Evolutionary conservation across 805 yeast genomes (phyloP), one percentile per base, ranked within the genome.

Genomic region (Lipomyces spencermartinsiae): DNA sequence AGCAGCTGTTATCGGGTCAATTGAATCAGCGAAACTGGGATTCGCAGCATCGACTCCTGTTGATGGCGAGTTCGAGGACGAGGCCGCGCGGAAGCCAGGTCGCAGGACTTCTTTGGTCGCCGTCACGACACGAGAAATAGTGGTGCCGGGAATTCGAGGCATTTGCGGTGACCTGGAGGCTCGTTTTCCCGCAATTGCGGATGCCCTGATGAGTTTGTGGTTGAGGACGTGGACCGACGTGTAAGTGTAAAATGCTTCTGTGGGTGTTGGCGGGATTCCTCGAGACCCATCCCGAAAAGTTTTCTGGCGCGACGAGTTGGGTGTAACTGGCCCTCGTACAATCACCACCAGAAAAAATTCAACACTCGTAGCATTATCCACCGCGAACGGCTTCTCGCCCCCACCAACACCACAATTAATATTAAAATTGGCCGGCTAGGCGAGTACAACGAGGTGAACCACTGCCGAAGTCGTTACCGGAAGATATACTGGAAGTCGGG

Each of bases 141-240:
- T 9, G 49, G 49, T 9, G 49, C 49, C 49, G 22, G 10, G 19
- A 43, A 43, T 43, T 29, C 65, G 61, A 16, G 61, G 65, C 65
- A 62, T 62, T 25, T 43, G 49, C 49, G 49, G 22, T 2, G 22
- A n/a, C 49, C 49, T 43, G 22, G 22, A 16, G 22, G 9, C 7
- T 14, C 22, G 19, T 9, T 43, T 43, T 19, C 49, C 49, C 49
- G 3, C 25, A 43, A 43, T 16, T 16, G 49, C 10, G 10, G n/a
- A 16, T 43, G 49, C 22, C 22, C 22, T 43, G 22, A n/a, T 14
- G 49, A 16, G 14, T 19, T 43, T 16, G 49, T 43, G 12, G 22
- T 43, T 9, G 8, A 43, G 43, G 14, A 37, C 43, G 43, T 4
- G 16, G 10, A 8, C 8, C 8, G n/a, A 43, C 7, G 8, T 25